Evolutionary conservation across 2,329 filamentous ascomycete species (phyloP).

Genomic region (Parastagonospora avenae): DNA sequence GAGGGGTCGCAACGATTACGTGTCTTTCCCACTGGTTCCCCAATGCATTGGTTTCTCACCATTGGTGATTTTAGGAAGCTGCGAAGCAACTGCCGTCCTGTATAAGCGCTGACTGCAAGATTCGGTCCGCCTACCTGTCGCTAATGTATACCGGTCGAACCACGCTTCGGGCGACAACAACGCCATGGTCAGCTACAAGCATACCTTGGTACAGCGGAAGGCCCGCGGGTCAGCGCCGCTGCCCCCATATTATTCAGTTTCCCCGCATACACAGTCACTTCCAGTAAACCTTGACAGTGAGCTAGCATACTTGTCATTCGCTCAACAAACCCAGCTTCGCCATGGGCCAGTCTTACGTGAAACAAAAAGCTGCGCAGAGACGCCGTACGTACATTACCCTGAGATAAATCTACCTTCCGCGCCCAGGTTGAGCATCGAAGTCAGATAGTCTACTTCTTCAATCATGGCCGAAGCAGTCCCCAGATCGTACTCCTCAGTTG

Average conservation of each 20-base stretch:
- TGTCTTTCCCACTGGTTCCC: too few relatives aligned
- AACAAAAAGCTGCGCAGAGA: not conserved
- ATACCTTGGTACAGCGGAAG: not conserved
- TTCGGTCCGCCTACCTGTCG: too few relatives aligned
- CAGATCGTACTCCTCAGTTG: constrained; percentile 12
- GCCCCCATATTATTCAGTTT: constrained; percentile 1
- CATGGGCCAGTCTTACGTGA: not conserved
- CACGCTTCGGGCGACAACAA: not conserved
- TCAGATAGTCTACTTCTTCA: not conserved
- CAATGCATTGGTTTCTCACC: too few relatives aligned
- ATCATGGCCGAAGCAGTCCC: constrained; percentile 17
- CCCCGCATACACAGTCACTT: constrained; percentile 1
- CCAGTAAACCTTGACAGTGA: not conserved
- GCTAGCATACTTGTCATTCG: not conserved
- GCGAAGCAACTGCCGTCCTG: too few relatives aligned
- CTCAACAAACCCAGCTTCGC: not conserved
- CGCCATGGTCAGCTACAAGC: not conserved
- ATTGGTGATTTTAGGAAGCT: too few relatives aligned
- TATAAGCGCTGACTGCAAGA: too few relatives aligned
- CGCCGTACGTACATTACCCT: not conserved
- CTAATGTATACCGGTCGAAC: too few relatives aligned
- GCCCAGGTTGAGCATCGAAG: too few relatives aligned
- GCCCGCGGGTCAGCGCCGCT: not conserved
- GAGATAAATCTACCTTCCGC: not conserved
- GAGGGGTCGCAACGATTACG: too few relatives aligned